phyloP scores from a whole-genome alignment of 1,139 yeast species.

The Chernovozyma sophiae-reginae region DNA sequence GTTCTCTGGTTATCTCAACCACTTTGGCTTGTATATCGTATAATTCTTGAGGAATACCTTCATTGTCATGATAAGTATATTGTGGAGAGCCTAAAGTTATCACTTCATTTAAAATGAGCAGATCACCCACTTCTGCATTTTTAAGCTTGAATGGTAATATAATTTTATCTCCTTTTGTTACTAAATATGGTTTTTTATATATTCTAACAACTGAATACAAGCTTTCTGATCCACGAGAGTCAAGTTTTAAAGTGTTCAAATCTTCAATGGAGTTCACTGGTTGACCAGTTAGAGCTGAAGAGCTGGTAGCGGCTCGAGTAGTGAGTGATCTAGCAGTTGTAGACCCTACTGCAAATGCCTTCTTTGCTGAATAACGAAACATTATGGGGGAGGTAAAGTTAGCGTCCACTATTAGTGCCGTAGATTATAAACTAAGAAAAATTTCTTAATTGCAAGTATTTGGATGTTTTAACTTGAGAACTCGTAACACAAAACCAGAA shows the following conservation, averaged over 20 bases:
- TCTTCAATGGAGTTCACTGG: constrained; percentile 5
- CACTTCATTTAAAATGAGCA: constrained; percentile 66
- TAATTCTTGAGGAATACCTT: constrained; percentile 35
- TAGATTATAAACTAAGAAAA: too few species aligned
- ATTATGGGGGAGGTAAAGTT: too few species aligned
- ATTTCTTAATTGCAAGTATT: too few species aligned
- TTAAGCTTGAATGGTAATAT: constrained; percentile 73
- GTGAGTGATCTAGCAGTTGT: neutral
- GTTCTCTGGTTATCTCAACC: constrained; percentile 81
- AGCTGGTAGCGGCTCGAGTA: constrained; percentile 4
- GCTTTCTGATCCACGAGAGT: constrained; percentile 43
- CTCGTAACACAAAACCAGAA: too few species aligned
- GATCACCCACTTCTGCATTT: constrained; percentile 78
- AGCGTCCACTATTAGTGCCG: too few species aligned
- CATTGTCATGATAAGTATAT: constrained; percentile 49
- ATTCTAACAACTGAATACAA: constrained; percentile 81
- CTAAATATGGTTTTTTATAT: constrained; percentile 81
- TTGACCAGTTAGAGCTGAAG: neutral
- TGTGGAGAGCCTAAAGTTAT: constrained; percentile 82
- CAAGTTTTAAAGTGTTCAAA: constrained; percentile 54
- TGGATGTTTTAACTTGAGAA: too few species aligned
- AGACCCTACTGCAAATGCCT: neutral
- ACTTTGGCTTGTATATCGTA: constrained; percentile 73
- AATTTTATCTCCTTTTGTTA: constrained; percentile 85
- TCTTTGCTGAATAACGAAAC: constrained; percentile 1